Conservation (phyloP, 371 early-diverging fungal genomes). For the Conidiobolus incongruus region DNA sequence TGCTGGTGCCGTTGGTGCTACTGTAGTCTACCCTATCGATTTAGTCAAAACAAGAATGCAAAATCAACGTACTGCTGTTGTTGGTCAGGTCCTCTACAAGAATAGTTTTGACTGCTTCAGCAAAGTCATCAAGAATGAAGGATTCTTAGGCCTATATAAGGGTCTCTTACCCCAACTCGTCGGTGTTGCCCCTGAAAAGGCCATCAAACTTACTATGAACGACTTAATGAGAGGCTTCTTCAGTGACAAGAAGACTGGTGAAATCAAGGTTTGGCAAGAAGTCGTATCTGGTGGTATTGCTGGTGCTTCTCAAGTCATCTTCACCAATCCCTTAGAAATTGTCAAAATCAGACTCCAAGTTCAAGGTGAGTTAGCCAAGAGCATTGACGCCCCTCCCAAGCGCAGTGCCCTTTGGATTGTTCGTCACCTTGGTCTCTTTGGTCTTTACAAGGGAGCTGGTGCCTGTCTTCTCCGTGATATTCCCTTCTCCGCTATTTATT, state of each 20-base stretch:
- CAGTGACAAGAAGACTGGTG: slow-evolving; percentile 33
- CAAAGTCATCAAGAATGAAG: slow-evolving; percentile 85
- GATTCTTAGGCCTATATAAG: slow-evolving; percentile 71
- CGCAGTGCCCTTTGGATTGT: slow-evolving; percentile 74
- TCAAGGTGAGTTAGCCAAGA: slow-evolving; percentile 48
- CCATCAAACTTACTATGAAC: slow-evolving; percentile 93
- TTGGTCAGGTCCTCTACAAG: slow-evolving; percentile 79
- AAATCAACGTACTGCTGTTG: slow-evolving; percentile 81
- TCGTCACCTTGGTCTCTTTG: slow-evolving; percentile 74
- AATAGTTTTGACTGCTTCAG: slow-evolving; percentile 58
- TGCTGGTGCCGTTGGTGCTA: slow-evolving; percentile 90
- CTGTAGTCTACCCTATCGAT: slow-evolving; percentile 94
- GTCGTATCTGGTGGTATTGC: slow-evolving; percentile 75
- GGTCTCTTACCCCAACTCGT: slow-evolving; percentile 94
- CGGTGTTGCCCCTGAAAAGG: slow-evolving; percentile 76
- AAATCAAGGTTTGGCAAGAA: slow-evolving; percentile 41
- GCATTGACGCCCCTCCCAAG: slow-evolving; percentile 24
- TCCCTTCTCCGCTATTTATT: slow-evolving; percentile 93
- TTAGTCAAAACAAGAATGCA: slow-evolving; percentile 96
- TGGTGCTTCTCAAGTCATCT: slow-evolving; percentile 73
- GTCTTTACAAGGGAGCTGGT: slow-evolving; percentile 84
- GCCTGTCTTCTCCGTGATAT: slow-evolving; percentile 91
- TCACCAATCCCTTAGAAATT: slow-evolving; percentile 77
- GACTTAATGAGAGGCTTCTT: slow-evolving; percentile 67
- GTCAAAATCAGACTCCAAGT: slow-evolving; percentile 94